phyloP scores from a whole-genome alignment of 345 rosid genomes.

The Excoecaria cochinchinensis region DNA sequence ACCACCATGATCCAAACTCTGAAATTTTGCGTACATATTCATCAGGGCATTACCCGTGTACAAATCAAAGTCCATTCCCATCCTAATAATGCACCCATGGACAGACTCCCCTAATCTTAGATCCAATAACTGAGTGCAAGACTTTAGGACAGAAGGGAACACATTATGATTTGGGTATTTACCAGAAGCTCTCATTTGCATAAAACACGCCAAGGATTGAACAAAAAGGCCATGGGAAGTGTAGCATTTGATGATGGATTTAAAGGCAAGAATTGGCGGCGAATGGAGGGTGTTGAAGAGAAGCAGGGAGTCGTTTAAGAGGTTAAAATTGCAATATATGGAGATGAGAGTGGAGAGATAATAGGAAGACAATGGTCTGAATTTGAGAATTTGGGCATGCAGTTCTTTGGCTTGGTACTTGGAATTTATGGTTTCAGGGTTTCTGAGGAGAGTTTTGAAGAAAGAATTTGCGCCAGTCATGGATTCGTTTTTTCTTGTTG shows the following conservation, averaged over 20 bases:
- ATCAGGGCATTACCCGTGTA: slow-evolving; percentile 75
- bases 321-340: slow-evolving; percentile 56
- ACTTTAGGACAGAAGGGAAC: slow-evolving; percentile 71
- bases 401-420: slow-evolving; percentile 58
- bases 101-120: slow-evolving; percentile 64
- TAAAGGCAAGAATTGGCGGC: slow-evolving; percentile 68
- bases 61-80: slow-evolving; percentile 63
- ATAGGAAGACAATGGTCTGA: slow-evolving; percentile 35
- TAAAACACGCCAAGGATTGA: slow-evolving; percentile 47
- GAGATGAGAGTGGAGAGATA: slow-evolving; percentile 50
- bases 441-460: slow-evolving; percentile 39
- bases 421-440: slow-evolving; percentile 37
- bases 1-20: slow-evolving; percentile 10
- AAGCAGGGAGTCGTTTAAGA: slow-evolving; percentile 45
- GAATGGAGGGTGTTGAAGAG: slow-evolving; percentile 52
- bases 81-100: slow-evolving; percentile 65
- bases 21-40: slow-evolving; percentile 81
- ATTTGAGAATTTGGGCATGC: slow-evolving; percentile 67
- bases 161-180: slow-evolving; percentile 58
- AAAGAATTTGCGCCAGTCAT: slow-evolving; percentile 40
- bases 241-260: slow-evolving; percentile 67
- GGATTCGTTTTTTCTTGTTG: not conserved
- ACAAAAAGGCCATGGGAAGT: slow-evolving; percentile 43
- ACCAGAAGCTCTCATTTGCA: slow-evolving; percentile 58
- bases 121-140: slow-evolving; percentile 55